Evolutionary conservation across 495 filamentous ascomycete genomes (phyloP), one percentile per base, ranked within the genome.

Genomic region (Neurospora sp.): DNA sequence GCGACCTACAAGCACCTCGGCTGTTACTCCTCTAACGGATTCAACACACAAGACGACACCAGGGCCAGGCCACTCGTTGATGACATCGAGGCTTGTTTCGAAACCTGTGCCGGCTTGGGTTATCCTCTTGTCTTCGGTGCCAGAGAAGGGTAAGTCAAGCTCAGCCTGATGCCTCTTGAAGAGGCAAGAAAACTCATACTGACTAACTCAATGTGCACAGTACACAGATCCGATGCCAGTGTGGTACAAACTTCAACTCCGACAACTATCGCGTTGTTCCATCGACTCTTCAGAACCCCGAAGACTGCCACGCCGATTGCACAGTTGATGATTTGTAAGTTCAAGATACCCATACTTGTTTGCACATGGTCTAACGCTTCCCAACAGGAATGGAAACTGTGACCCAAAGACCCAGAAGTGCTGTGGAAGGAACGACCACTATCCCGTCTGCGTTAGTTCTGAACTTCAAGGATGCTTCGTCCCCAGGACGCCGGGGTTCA

Each of bases 381-480:
- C 5, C 10, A 38, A 42, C 20, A 39, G 68, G 5, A 18, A 12
- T 31, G 27, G 53, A 10, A 18, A 48, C 65, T 74, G 73, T 27
- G 71, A 74, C n/a, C 42, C 48, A 8, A 22, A 2, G 1, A 70
- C 46, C 6, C 48, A 59, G 27, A 41, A 40, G 38, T 76, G 74
- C 74, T 74, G 72, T 68, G 72, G 72, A 16, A 39, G 22, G 11
- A 12, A 35, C 5, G 14, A 44, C 11, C 35, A 38, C 39, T 74
- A 38, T 42, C 72, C 78, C 27, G 72, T 79, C 20, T 79, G 74
- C 22, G 72, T 76, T 39, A 79, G 74, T 53, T 71, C 75, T 18
- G 73, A 76, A n/a, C 73, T 79, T 11, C 65, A 74, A 39, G 77
- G 78, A 14, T 79, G 78, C 77, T 76, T 69, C 38, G 70, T 68